Base-by-base conservation (phyloP, 192 early-diverging fungal species). In the Podila clonocystis region DNA sequence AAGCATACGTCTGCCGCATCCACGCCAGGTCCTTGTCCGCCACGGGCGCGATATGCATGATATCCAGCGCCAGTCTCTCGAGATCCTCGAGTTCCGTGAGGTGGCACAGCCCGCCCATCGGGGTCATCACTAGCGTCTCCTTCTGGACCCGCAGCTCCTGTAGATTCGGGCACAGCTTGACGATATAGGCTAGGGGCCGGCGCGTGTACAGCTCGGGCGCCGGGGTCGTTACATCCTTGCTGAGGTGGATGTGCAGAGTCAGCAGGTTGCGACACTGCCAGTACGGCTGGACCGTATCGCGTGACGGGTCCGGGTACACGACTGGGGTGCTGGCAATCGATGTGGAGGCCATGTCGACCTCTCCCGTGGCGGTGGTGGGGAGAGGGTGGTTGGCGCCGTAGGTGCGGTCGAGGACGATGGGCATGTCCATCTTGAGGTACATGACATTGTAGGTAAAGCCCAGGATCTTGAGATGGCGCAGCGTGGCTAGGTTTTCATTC, bases 391-490 rank as follows among this genome's bases (percentile, higher is more conserved):
- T 45, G 41, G 41, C 41, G 41, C 41, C 41, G 41, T 45, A 45
- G 12, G 41, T 45, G 2, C 11, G 41, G 41, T 45, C 41, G 41
- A 45, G 41, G 0, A 45, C 15, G 41, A 55, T 20, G 24, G 52
- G 52, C 52, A 55, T 55, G 1, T 55, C 22, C n/a, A 26, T 55
- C 17, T 26, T n/a, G 7, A 55, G 11, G 11, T 9, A 12, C 22
- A 3, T 26, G n/a, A 12, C 8, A 17, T 55, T 6, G 22, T 55
- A 55, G 20, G 12, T 8, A 26, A 55, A 24, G 0, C 52, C 52
- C 52, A 55, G 24, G 8, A 55, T 55, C 52, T 55, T 55, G 52
- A 55, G 52, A 55, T 55, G 52, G 24, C 20, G 52, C n/a, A 55
- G 12, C 1, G 20, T 55, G 6, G 52, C 52, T 22, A 55, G 20